phyloP scores from a whole-genome alignment of 306 rosid species.

The Senna tora region DNA sequence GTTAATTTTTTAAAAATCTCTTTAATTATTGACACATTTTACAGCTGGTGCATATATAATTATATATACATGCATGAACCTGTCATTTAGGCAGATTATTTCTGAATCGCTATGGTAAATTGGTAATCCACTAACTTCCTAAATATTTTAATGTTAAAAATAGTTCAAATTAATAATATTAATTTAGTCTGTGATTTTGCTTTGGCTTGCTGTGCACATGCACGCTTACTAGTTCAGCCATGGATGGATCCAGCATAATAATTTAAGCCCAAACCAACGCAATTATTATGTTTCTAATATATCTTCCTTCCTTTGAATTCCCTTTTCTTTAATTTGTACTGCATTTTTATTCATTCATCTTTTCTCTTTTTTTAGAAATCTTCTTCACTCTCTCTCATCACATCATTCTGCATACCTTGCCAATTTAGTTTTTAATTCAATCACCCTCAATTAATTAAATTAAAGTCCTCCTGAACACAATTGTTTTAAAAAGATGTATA shows the following conservation, averaged over 20 bases:
- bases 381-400: conserved; percentile 25
- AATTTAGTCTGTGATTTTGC: background rate
- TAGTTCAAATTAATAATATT: background rate
- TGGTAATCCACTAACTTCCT: no score
- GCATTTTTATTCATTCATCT: background rate
- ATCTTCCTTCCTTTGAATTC: conserved; percentile 10
- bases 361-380: conserved; percentile 6
- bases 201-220: conserved; percentile 34
- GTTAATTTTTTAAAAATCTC: no score
- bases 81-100: no score
- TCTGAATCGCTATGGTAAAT: no score
- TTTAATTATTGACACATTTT: no score
- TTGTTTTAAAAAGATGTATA: no score
- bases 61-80: no score
- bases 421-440: background rate
- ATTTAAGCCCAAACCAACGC: conserved; percentile 29
- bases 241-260: conserved; percentile 20
- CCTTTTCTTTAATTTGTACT: background rate
- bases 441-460: background rate
- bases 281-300: conserved; percentile 26
- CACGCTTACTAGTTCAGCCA: conserved; percentile 1
- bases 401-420: background rate
- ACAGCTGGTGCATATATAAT: no score
- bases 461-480: no score
- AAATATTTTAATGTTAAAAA: no score